These are phyloP conservation scores for Pestalotiopsis sp. DNA, from an alignment of 2,329 filamentous ascomycete genomes.

Conservation along the genomic window DNA sequence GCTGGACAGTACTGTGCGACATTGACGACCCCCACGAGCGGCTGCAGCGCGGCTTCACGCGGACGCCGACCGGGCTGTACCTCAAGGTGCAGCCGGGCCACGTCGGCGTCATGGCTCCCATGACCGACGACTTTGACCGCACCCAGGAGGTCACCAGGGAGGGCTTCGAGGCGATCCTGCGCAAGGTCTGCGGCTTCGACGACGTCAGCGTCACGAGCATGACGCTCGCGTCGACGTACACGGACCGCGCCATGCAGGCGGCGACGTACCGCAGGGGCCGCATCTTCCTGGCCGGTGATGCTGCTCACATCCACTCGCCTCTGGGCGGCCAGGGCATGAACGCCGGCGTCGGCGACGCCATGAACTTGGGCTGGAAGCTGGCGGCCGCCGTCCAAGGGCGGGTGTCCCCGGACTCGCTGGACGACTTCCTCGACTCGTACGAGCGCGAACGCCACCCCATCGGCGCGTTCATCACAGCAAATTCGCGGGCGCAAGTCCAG, in stretches of 20 bases:
- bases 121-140: slow-evolving; percentile 21
- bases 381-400: slow-evolving; percentile 23
- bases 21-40: slow-evolving; percentile 31
- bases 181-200: slow-evolving; percentile 18
- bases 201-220: slow-evolving; percentile 24
- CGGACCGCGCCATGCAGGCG: slow-evolving; percentile 17
- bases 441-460: slow-evolving; percentile 40
- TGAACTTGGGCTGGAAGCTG: slow-evolving; percentile 60
- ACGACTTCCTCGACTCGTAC: slow-evolving; percentile 49
- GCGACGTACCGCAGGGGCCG: slow-evolving; percentile 45
- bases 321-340: slow-evolving; percentile 62
- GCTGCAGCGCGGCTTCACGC: slow-evolving; percentile 28
- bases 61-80: slow-evolving; percentile 30
- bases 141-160: slow-evolving; percentile 19
- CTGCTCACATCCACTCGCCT: slow-evolving; percentile 58
- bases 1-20: slow-evolving; percentile 35
- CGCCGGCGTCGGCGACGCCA: slow-evolving; percentile 54
- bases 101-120: slow-evolving; percentile 22
- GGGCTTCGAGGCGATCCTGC: slow-evolving; percentile 22
- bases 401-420: slow-evolving; percentile 33
- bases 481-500: slow-evolving; percentile 35
- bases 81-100: slow-evolving; percentile 15
- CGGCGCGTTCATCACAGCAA: slow-evolving; percentile 25
- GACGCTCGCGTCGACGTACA: slow-evolving; percentile 28
- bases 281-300: slow-evolving; percentile 58